phyloP scores from a whole-genome alignment of 352 stramenopile genomes.

The Globisporangium yorkense region DNA sequence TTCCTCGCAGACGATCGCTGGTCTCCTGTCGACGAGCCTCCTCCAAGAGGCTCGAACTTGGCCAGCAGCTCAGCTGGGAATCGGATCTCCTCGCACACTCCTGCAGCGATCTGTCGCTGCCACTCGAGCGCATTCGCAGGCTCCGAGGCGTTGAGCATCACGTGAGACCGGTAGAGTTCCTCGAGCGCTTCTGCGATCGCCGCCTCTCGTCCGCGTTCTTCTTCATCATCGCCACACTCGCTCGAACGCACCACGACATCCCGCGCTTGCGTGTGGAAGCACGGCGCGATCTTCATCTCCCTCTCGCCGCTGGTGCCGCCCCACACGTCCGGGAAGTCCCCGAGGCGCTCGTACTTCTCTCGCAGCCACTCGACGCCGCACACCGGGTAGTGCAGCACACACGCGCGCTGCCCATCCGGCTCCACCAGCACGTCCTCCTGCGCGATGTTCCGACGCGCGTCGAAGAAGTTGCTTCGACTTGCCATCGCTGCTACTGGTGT shows the following conservation, averaged over 20 bases:
- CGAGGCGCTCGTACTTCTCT: conserved; percentile 33
- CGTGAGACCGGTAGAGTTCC: conserved; percentile 18
- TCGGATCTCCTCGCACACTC: conserved; percentile 29
- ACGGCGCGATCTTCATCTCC: conserved; percentile 20
- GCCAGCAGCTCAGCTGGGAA: conserved; percentile 18
- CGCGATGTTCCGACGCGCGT: conserved; percentile 18
- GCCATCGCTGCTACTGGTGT: neutral
- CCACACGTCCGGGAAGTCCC: conserved; percentile 22
- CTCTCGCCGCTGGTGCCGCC: conserved; percentile 13
- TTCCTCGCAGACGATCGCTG: no score
- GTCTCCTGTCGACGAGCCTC: neutral
- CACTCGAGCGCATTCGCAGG: conserved; percentile 12
- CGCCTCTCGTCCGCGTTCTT: neutral
- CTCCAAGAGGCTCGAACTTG: conserved; percentile 1
- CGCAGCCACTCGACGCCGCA: conserved; percentile 32
- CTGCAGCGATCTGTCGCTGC: conserved; percentile 14
- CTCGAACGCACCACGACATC: conserved; percentile 8
- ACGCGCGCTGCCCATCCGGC: conserved; percentile 5
- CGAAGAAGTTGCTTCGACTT: conserved; percentile 26
- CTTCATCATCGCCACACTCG: neutral
- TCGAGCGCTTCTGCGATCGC: conserved; percentile 3
- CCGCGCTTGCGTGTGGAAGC: conserved; percentile 30
- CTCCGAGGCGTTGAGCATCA: conserved; percentile 15
- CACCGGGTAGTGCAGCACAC: conserved; percentile 31
- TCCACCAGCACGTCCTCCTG: conserved; percentile 1